Evolutionary conservation across 2,329 filamentous ascomycete genomes (phyloP).

Genomic region (Hypoxylon sp.): DNA sequence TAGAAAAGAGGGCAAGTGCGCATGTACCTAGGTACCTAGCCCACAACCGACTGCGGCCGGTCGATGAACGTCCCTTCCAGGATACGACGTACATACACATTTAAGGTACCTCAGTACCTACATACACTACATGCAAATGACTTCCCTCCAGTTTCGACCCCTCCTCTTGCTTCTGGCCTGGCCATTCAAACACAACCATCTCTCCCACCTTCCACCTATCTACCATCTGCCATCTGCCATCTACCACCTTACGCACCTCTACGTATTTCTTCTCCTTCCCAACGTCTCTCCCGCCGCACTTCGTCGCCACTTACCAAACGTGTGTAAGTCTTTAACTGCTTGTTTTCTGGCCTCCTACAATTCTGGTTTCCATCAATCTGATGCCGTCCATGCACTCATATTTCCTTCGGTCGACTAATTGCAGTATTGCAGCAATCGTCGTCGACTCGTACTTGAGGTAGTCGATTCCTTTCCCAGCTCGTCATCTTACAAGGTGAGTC

Average conservation of each 20-base stretch:
- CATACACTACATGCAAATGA: no score
- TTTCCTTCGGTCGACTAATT: conserved; percentile 30
- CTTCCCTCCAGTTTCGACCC: conserved; percentile 39
- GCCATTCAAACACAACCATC: conserved; percentile 42
- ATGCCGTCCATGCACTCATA: conserved; percentile 15
- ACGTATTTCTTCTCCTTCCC: conserved; percentile 38
- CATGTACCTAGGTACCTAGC: conserved; percentile 13
- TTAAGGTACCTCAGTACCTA: conserved; percentile 12
- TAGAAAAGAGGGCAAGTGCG: conserved; percentile 1
- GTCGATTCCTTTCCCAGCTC: conserved; percentile 31
- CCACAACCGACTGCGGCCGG: conserved; percentile 40
- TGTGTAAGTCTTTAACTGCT: conserved; percentile 32
- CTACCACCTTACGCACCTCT: conserved; percentile 37
- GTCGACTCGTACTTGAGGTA: conserved; percentile 34
- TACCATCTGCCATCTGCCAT: conserved; percentile 24
- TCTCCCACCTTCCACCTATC: conserved; percentile 36
- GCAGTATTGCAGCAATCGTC: conserved; percentile 28
- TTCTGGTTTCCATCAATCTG: conserved; percentile 25
- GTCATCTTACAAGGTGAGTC: conserved; percentile 43
- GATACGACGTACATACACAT: conserved; percentile 33
- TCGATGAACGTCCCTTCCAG: conserved; percentile 28
- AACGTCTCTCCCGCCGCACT: conserved; percentile 32
- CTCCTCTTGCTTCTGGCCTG: conserved; percentile 39
- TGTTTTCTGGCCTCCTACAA: conserved; percentile 10
- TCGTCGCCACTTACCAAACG: conserved; percentile 34